phyloP scores from a whole-genome alignment of 2,329 filamentous ascomycete species.

The Torrubiella hemipterigena region DNA sequence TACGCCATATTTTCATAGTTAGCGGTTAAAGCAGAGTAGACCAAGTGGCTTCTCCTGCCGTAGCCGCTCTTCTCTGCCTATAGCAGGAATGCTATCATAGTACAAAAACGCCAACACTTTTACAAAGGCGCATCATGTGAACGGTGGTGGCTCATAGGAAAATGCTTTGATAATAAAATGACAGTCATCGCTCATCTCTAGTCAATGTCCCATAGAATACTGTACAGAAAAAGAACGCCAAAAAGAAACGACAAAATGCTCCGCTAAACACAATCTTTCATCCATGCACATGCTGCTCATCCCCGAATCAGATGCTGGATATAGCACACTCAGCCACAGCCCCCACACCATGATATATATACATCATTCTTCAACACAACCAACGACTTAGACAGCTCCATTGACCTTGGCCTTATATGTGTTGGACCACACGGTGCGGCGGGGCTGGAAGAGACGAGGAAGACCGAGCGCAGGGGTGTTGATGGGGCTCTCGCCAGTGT shows the following conservation, averaged over 20 bases:
- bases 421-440: constrained; percentile 23
- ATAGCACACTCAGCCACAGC: background rate
- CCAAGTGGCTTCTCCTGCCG: too few relatives aligned
- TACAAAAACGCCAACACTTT: too few relatives aligned
- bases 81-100: too few relatives aligned
- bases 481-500: constrained; percentile 57
- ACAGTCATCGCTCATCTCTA: too few relatives aligned
- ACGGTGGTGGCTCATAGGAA: too few relatives aligned
- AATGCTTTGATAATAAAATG: too few relatives aligned
- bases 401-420: constrained; percentile 13
- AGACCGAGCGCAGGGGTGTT: constrained; percentile 56
- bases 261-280: too few relatives aligned
- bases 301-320: background rate
- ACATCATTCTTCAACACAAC: background rate
- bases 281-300: too few relatives aligned
- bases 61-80: too few relatives aligned
- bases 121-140: too few relatives aligned
- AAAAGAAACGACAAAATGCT: background rate
- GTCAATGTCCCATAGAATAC: background rate
- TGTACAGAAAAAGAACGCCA: background rate
- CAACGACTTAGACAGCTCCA: constrained; percentile 7
- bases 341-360: background rate
- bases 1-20: too few relatives aligned
- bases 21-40: too few relatives aligned
- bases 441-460: constrained; percentile 30